Base-by-base conservation (phyloP, 768 basidiomycete genomes). In the Chiua virens region DNA sequence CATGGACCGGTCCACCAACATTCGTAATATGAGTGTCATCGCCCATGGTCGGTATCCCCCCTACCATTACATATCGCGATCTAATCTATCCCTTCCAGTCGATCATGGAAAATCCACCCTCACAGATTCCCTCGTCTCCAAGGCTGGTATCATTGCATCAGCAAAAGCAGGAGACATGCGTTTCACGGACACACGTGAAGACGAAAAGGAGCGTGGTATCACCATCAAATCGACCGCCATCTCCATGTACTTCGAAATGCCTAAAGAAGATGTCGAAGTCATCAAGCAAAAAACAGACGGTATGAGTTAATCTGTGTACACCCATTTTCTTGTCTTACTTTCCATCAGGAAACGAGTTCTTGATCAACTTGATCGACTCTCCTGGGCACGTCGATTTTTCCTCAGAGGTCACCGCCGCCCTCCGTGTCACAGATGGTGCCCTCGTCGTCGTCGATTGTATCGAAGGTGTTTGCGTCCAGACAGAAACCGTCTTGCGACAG, bases 321-420 rank as follows among this genome's bases (percentile, higher is more conserved):
- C 52, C 22, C 38, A 50, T 35, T 41, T 30, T 32, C 8, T 8
- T 11, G 9, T 23, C 45, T 55, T 23, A 49, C 37, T 32, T 44
- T 47, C 35, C 40, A 41, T 47, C 53, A 86, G 93, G 94, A 58
- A 80, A 84, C 69, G 92, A 98, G 72, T 99, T 99, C 83, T 83
- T 99, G 82, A 98, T 99, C 81, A 99, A 99, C 78, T 77, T 99
- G 77, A 98, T 99, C 79, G 97, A 99, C 72, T 98, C 95, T 8
- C 97, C 97, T 47, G 97, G 97, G 65, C 97, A 99, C 84, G 97
- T 99, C 73, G 97, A 99, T 73, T 99, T 99, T 81, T 99, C 97
- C 30, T 98, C 97, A 46, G 97, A 99, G 75, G 97, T 99, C 64
- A 99, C 97, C 3, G 97, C 97, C 55, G 97, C 97, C 59, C 92